phyloP scores from a whole-genome alignment of 2,329 filamentous ascomycete species.

The Trichoderma sp. region DNA sequence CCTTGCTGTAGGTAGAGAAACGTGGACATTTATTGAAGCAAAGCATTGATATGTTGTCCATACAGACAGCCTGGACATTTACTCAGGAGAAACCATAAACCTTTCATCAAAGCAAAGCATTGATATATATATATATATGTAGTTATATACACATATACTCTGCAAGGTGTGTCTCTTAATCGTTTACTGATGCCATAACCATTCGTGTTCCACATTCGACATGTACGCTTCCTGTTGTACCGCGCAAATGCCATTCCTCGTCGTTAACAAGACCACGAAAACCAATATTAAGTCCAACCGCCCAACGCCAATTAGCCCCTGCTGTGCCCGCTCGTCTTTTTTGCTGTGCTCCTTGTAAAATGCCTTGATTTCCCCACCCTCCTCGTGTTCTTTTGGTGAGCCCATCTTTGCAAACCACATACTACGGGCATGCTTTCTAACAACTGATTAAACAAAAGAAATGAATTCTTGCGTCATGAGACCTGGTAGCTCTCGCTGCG shows the following conservation, averaged over 20 bases:
- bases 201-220: slow-evolving; percentile 19
- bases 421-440: slow-evolving; percentile 5
- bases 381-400: background rate
- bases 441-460: background rate
- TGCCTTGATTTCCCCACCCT: background rate
- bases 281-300: background rate
- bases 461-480: slow-evolving; percentile 21
- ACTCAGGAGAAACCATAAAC: background rate
- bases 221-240: slow-evolving; percentile 25
- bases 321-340: slow-evolving; percentile 20
- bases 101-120: background rate
- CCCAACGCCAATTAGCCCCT: slow-evolving; percentile 15
- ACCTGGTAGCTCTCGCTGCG: slow-evolving; percentile 42
- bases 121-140: background rate
- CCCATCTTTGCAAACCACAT: background rate
- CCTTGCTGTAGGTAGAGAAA: too few relatives aligned
- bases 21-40: too few relatives aligned
- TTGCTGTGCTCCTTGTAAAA: slow-evolving; percentile 14
- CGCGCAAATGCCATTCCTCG: slow-evolving; percentile 16
- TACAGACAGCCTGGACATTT: too few relatives aligned
- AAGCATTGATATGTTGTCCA: too few relatives aligned
- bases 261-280: background rate
- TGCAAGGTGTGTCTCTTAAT: background rate
- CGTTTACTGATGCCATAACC: slow-evolving; percentile 17
- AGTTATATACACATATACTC: slow-evolving; percentile 17